A percentile compares a stretch with the other conserved stretches of the same genome.
Evolutionary conservation across 345 rosid genomes (phyloP).

Genomic region (Zanthoxylum bungeanum): DNA sequence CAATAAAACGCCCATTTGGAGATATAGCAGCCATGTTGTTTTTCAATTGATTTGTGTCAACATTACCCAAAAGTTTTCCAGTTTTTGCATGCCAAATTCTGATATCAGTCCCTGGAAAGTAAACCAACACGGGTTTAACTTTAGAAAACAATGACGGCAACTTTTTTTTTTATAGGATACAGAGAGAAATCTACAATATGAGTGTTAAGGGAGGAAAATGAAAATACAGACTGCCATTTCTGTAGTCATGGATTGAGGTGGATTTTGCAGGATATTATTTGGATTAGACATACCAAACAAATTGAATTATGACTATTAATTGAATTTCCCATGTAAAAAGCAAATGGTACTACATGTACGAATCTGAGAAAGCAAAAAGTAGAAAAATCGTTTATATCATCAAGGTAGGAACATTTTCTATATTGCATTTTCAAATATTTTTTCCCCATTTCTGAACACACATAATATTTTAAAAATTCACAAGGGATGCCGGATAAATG

Average conservation of each 20-base stretch:
- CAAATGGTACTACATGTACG: not conserved
- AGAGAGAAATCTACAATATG: not conserved
- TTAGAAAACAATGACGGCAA: not conserved
- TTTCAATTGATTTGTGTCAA: slow-evolving; percentile 95
- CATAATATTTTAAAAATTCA: not conserved
- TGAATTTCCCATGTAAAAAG: not conserved
- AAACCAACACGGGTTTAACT: not conserved
- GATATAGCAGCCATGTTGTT: slow-evolving; percentile 87
- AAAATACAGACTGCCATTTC: not conserved
- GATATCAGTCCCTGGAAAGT: slow-evolving; percentile 78
- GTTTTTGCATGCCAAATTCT: slow-evolving; percentile 91
- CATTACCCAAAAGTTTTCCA: slow-evolving; percentile 77
- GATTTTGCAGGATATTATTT: not conserved
- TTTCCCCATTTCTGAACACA: not conserved
- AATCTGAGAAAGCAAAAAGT: not conserved
- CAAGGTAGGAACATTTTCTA: not conserved
- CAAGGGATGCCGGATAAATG: not conserved
- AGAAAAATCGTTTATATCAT: not conserved
- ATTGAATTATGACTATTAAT: no score
- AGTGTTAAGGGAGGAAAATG: not conserved
- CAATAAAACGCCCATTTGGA: slow-evolving; percentile 95
- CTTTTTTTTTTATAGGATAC: not conserved
- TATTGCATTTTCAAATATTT: not conserved
- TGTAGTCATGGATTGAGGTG: not conserved
- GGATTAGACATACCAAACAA: not conserved